These are phyloP conservation scores for Fusarium nisikadoi DNA, from an alignment of 2,329 filamentous ascomycete species.

Conservation along the genomic window DNA sequence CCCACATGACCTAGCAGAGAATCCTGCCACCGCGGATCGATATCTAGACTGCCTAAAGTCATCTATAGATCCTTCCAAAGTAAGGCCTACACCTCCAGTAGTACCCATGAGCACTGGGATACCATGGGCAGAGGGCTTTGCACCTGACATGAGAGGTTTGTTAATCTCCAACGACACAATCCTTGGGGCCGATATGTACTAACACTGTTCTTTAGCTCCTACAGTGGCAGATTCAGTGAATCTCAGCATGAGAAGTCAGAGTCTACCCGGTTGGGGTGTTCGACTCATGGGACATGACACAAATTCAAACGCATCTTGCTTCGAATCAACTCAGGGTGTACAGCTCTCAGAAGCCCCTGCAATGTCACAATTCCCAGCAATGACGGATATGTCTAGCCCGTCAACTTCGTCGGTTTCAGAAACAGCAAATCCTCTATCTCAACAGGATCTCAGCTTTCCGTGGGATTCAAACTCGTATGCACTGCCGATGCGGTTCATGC, in stretches of 20 bases:
- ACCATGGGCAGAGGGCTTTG: not conserved
- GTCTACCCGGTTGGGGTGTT: not conserved
- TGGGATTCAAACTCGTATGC: not conserved
- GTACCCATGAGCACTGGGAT: not conserved
- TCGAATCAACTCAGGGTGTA: not conserved
- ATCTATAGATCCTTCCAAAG: not conserved
- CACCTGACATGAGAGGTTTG: not conserved
- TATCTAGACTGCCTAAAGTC: not conserved
- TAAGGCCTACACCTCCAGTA: not conserved
- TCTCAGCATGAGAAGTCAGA: not conserved
- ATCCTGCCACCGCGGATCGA: not conserved
- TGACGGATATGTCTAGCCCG: not conserved
- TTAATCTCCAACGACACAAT: rapidly evolving
- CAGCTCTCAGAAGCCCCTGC: not conserved
- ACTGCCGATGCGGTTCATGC: not conserved
- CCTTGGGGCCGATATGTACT: rapidly evolving
- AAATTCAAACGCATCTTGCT: not conserved
- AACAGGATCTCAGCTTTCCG: not conserved
- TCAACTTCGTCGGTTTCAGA: not conserved
- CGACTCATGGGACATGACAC: not conserved
- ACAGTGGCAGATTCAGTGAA: not conserved
- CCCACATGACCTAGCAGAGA: not conserved
- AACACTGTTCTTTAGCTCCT: not conserved
- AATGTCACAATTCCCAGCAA: not conserved
- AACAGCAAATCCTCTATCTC: not conserved